Evolutionary conservation across 73 alveolate genomes (phyloP), one percentile per base, ranked within the genome.

Genomic region (Symbiodinium natans): DNA sequence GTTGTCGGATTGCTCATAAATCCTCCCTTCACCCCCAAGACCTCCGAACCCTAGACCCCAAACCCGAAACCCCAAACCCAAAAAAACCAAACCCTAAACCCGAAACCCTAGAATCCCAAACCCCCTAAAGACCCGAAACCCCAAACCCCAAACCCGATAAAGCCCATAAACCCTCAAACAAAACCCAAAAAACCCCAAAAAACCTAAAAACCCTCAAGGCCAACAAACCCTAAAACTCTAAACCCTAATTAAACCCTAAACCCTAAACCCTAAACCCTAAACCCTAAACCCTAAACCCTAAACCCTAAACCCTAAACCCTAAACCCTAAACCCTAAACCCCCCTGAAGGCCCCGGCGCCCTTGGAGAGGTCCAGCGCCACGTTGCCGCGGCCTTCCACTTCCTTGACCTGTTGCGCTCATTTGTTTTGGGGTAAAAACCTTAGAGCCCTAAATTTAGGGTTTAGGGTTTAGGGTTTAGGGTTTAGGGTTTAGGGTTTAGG

Each of bases 281-380:
- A 21, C 25, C 31, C 75, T 17, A 27, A 19, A 23, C 77, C 77
- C 40, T 0, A 5, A 63, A 2, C 77, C 77, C 77, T 17, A 63
- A 63, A 63, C 40, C 40, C 77, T 63, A 63, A 63, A 63, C 40
- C 77, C 13, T 56, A 5, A 56, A 15, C 75, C 75, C 75, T 56
- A 56, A 56, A 56, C 2, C 2, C 75, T 25, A 56, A 56, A 56
- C 75, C 75, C 75, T 0, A 25, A 5, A 63, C 77, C 40, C 13
- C 63, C 4, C 46, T 25, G 41, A 15, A 46, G 41, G 34, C 11
- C 63, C 86, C 41, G 52, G 42, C 96, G 23, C 88, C 43, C 36
- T 90, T 90, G 88, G 80, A 48, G 39, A 90, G 80, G 38, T 90
- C 96, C 96, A 90, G 23, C 10, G 75, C 46, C 40, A 90, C 77